Evolutionary conservation across 495 filamentous ascomycete species (phyloP), one percentile per base, ranked within the genome.

Genomic region (Aspergillus diversus): DNA sequence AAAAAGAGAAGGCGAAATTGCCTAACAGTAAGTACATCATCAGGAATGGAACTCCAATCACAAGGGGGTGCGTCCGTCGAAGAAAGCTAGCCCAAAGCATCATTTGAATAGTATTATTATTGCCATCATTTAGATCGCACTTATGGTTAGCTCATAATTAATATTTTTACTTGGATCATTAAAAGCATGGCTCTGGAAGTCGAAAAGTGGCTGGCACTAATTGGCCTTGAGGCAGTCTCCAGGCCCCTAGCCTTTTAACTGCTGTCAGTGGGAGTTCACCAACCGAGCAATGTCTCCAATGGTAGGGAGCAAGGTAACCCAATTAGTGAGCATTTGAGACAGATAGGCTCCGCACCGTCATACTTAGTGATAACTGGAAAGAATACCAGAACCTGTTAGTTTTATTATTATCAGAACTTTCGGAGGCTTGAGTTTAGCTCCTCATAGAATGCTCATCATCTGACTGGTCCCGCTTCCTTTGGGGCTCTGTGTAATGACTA

Each of bases 131-230:
- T 27, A 1, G 21, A 27, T 27, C 21, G 21, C 21, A 27, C 21
- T 27, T 27, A 2, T 27, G 21, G 21, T 27, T 27, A 27, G 2
- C 21, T 27, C 21, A 27, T 27, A 27, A 27, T 27, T 27, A 27
- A 27, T 27, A 27, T 27, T 27, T 27, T 27, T 27, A 27, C 21
- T 27, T 27, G 21, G 34, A 6, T 54, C 51, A 54, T 54, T 11
- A 32, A 27, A n/a, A 27, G 7, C 8, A 33, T 33, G 51, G 31
- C 33, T 54, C 11, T 9, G 33, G 51, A 54, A 34, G 31, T 33
- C n/a, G 49, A 61, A 51, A 55, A 50, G 59, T 55, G 52, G 51
- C 52, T 13, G 9, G 13, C 12, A 33, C 8, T 61, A 52, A 56
- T 61, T 61, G 59, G 59, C 2, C 31, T 56, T 6, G 1, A 27